A percentile compares a stretch with the other conserved stretches of the same genome.
phyloP scores from a whole-genome alignment of 257 asterid species.

The Catharanthus roseus region DNA sequence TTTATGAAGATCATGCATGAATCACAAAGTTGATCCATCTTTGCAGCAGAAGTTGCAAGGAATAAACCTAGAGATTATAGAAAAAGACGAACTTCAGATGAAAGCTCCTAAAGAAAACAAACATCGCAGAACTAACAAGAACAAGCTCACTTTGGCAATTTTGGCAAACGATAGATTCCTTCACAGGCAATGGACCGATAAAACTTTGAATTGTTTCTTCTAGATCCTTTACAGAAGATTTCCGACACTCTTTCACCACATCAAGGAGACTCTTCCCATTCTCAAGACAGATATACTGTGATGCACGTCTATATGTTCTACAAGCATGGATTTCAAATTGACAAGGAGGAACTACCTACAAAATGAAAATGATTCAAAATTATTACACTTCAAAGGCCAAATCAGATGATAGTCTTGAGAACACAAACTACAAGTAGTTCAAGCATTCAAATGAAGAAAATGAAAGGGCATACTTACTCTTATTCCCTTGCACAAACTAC shows the following conservation, averaged over 20 bases:
- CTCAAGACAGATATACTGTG: conserved; percentile 88
- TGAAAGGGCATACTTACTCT: conserved; percentile 41
- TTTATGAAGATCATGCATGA: conserved; percentile 58
- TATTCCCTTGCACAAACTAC: conserved; percentile 71
- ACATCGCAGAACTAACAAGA: conserved; percentile 3
- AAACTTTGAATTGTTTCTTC: conserved; percentile 74
- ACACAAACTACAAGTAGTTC: conserved; percentile 5
- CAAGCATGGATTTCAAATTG: conserved; percentile 96
- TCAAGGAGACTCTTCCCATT: conserved; percentile 94
- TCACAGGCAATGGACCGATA: conserved; percentile 77
- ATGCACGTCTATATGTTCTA: conserved; percentile 89
- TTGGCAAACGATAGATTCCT: conserved; percentile 62
- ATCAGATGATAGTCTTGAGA: conserved; percentile 3
- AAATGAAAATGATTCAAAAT: conserved; percentile 13
- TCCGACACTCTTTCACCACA: conserved; percentile 89
- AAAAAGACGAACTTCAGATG: conserved; percentile 8
- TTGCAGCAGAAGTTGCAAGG: conserved; percentile 73
- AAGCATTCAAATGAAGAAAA: conserved; percentile 13
- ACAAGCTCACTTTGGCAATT: conserved; percentile 65
- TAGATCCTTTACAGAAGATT: conserved; percentile 56
- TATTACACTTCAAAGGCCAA: conserved; percentile 14
- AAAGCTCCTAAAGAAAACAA: conserved; percentile 9
- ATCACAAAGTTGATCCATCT: conserved; percentile 79
- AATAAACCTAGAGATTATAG: conserved; percentile 54
- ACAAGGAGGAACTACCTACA: conserved; percentile 84